Evolutionary conservation across 768 basidiomycete genomes (phyloP), one percentile per base, ranked within the genome.

Genomic region (Crepidotus variabilis): DNA sequence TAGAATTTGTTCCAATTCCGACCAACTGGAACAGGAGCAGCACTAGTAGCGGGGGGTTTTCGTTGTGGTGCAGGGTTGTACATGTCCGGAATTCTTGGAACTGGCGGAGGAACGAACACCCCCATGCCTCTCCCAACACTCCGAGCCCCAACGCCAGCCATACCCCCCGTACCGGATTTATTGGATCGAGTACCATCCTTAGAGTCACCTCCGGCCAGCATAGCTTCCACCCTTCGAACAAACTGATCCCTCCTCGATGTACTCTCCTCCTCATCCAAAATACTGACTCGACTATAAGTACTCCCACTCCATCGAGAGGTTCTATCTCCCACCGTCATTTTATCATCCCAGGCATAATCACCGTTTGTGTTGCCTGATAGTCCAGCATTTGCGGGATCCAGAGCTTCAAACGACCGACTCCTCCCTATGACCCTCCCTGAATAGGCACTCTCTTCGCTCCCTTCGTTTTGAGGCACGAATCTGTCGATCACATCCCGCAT

Each of bases 201-300:
- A 21, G 18, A 53, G 33, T 56, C 56, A 13, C 55, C 59, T 49
- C 54, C 67, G 36, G 72, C 75, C 63, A 79, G 76, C 79, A 85
- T 79, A 52, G 70, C 77, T 64, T 79, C 80, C 14, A 86, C 80
- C 32, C 78, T 69, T 57, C 71, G 63, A 50, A 85, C 71, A 59
- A 86, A 80, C 61, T 78, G 65, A 34, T 76, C 75, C 55, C 83
- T 69, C 51, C 76, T 73, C 61, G 73, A 67, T 22, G 74, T 77
- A 60, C 83, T 85, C 68, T 76, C 75, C 32, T 81, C 78, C 20
- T 71, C 66, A 59, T 85, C 83, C 64, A 85, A 56, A 52, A 86
- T 71, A 59, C 82, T 84, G 48, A 69, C 67, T 6, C 81, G 78
- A 58, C 78, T 78, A 63, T 83, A 79, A 50, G 78, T 68, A 66